Evolutionary conservation across 306 rosid genomes (phyloP).

Genomic region (Quercus cerris): DNA sequence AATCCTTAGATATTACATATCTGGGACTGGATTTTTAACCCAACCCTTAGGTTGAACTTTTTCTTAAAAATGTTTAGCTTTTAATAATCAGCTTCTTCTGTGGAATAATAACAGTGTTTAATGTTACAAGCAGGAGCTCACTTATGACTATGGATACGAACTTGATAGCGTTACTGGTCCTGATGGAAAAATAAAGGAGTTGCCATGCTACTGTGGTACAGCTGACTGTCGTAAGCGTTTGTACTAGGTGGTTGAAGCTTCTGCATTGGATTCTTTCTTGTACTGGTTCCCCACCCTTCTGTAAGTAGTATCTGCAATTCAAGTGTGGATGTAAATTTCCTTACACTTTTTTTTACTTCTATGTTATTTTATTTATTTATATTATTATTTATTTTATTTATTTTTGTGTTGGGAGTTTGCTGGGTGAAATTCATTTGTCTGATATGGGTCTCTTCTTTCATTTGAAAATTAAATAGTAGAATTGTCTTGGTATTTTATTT

Average conservation of each 20-base stretch:
- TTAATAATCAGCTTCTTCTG: not conserved
- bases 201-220: slow-evolving; percentile 31
- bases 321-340: not conserved
- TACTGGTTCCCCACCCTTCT: not conserved
- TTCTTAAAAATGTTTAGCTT: not conserved
- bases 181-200: slow-evolving; percentile 24
- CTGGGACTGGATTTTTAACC: not conserved
- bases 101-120: not conserved
- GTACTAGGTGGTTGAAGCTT: slow-evolving; percentile 6
- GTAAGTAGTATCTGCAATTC: not conserved
- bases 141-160: slow-evolving; percentile 37
- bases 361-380: not conserved
- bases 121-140: slow-evolving; percentile 27
- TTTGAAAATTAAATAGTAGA: too few species aligned
- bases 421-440: not conserved
- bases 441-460: not conserved
- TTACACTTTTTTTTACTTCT: not conserved
- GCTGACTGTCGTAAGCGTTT: slow-evolving; percentile 33
- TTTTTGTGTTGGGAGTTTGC: not conserved
- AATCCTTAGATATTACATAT: not conserved
- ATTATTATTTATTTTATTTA: too few species aligned
- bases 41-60: not conserved
- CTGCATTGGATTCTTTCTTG: not conserved
- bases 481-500: not conserved
- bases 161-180: slow-evolving; percentile 32